Conservation (phyloP, 352 stramenopile genomes). For the Pythium apleroticum region DNA sequence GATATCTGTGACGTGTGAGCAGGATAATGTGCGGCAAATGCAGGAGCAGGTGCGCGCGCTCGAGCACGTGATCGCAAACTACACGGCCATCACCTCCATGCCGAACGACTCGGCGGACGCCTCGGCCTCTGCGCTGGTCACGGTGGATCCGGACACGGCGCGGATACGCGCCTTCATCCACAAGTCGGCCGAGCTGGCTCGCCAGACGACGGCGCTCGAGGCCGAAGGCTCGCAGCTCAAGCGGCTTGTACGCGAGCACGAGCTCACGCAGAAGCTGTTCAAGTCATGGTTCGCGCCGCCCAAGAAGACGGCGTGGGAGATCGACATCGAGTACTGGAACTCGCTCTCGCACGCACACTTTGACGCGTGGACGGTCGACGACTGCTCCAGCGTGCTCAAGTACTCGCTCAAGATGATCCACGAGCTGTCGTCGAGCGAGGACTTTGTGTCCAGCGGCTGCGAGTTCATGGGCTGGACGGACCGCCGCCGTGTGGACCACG, state of each 20-base stretch:
- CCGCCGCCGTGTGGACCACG: slow-evolving; percentile 20
- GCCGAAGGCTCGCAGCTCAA: slow-evolving; percentile 21
- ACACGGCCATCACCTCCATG: slow-evolving; percentile 17
- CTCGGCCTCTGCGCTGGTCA: neutral
- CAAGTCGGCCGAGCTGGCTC: slow-evolving; percentile 13
- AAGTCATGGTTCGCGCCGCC: slow-evolving; percentile 25
- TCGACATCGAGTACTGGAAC: slow-evolving; percentile 32
- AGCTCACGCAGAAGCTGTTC: slow-evolving; percentile 28
- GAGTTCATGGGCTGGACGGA: slow-evolving; percentile 34
- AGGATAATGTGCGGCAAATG: slow-evolving; percentile 27
- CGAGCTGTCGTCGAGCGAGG: slow-evolving; percentile 21
- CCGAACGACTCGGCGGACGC: neutral
- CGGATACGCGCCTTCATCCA: slow-evolving; percentile 22
- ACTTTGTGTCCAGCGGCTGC: slow-evolving; percentile 29
- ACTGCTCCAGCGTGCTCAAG: slow-evolving; percentile 27
- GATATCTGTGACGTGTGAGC: slow-evolving; percentile 11
- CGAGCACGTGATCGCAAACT: slow-evolving; percentile 24
- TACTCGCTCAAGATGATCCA: slow-evolving; percentile 30
- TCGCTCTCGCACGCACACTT: slow-evolving; percentile 20
- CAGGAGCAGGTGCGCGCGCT: slow-evolving; percentile 23
- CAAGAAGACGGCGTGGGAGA: slow-evolving; percentile 26
- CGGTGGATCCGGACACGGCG: slow-evolving; percentile 15
- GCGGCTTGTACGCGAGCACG: slow-evolving; percentile 26
- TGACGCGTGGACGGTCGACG: slow-evolving; percentile 23
- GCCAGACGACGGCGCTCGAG: slow-evolving; percentile 18